Base-by-base conservation (phyloP, 306 rosid genomes). In the Dryas alaskensis region DNA sequence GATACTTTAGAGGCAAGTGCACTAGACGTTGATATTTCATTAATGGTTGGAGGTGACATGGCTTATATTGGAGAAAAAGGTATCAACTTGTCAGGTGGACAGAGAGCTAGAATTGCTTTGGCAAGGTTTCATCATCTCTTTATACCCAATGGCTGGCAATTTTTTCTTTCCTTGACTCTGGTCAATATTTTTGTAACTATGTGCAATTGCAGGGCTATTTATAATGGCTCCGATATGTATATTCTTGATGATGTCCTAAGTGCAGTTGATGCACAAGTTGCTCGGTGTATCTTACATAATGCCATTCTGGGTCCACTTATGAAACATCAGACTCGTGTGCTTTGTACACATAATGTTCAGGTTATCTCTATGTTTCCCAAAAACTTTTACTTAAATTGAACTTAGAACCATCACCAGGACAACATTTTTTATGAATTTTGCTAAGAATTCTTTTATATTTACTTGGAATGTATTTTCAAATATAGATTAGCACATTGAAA, bases 161-260 rank as follows among this genome's bases (percentile, higher is more conserved):
- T 61, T 45, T 69, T 49, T 39, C 3, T 43, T 31, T 43, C 31
- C 44, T n/a, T 14, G 19, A 65, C 59, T 81, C 53, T 77, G 54
- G 43, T 75, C 48, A 59, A 75, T 60, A 53, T 46, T 55, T 14
- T 69, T 67, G 61, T 59, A 60, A 72, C 76, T 61, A 72, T 74
- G 69, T 75, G 63, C 60, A 44, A 82, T 80, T 69, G 77, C 91
- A 93, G 98, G 93, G 96, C 92, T 69, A 49, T 89, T 65, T 93
- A 93, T 86, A 84, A 85, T 78, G 97, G 84, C 82, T 85, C 90
- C 19, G 97, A 91, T 82, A 77, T 89, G 77, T 73, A 89, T 78
- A 78, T 93, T 87, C 97, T 93, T 60, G 98, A 93, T 65, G 98
- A 93, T 70, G 92, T 93, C 80, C 89, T 93, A 58, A 91, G 98